These are phyloP conservation scores for Akanthomyces muscarius DNA, from an alignment of 2,329 filamentous ascomycete genomes.

Conservation along the genomic window DNA sequence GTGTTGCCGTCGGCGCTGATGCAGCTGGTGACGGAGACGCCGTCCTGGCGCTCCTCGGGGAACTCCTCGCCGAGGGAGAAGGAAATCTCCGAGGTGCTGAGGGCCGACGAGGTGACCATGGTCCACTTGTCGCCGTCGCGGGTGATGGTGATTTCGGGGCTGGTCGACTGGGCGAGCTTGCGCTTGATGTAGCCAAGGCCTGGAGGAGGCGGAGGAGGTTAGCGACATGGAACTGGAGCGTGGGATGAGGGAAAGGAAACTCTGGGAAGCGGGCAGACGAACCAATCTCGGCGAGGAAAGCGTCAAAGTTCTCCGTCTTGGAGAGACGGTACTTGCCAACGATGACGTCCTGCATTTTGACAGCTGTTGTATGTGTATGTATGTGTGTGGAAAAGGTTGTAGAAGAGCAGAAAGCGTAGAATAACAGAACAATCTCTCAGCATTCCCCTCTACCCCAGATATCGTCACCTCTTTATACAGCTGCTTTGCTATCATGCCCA, in stretches of 20 bases:
- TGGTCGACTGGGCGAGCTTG: constrained; percentile 16
- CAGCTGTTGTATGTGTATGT: not conserved
- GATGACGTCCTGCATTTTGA: constrained; percentile 14
- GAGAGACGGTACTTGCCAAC: constrained; percentile 16
- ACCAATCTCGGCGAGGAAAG: constrained; percentile 16
- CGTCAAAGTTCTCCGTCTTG: constrained; percentile 18
- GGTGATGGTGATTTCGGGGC: constrained; percentile 15
- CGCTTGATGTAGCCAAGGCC: constrained; percentile 18
- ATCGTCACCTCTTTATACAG: constrained; percentile 10
- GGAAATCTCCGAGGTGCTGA: constrained; percentile 10
- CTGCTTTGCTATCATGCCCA: not conserved
- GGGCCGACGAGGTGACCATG: constrained; percentile 14
- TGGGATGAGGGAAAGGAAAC: no score
- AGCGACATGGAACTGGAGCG: not conserved
- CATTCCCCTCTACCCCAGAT: not conserved
- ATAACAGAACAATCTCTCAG: not conserved
- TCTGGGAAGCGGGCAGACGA: not conserved
- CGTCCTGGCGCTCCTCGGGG: constrained; percentile 16
- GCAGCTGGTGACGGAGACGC: constrained; percentile 17
- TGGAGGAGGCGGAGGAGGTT: not conserved
- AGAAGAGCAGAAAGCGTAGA: not conserved
- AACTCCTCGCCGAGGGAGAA: constrained; percentile 17
- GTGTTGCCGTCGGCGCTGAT: constrained; percentile 12
- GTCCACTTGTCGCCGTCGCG: constrained; percentile 14
- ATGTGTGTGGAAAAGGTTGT: not conserved